phyloP scores from a whole-genome alignment of 108 stramenopile genomes.

The Asterionellopsis glacialis region DNA sequence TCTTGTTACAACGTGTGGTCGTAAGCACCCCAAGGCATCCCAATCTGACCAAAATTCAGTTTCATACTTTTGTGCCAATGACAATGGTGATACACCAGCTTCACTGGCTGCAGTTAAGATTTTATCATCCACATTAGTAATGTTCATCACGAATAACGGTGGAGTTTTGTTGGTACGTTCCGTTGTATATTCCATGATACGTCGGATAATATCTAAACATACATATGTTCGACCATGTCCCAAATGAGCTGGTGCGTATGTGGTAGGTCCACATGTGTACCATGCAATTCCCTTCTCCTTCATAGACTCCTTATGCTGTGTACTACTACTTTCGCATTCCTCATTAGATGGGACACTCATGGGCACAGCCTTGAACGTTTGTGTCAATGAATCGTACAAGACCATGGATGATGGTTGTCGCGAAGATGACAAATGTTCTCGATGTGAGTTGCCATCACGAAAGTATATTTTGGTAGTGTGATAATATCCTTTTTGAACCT shows the following conservation, averaged over 20 bases:
- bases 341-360: background rate
- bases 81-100: constrained; percentile 25
- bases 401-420: too few relatives aligned
- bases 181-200: constrained; percentile 46
- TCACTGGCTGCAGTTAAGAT: constrained; percentile 74
- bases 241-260: constrained; percentile 94
- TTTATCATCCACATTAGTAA: constrained; percentile 99
- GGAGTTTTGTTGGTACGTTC: constrained; percentile 7
- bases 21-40: constrained; percentile 62
- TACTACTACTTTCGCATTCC: too few relatives aligned
- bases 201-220: constrained; percentile 88
- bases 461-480: too few relatives aligned
- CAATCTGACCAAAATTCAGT: constrained; percentile 70
- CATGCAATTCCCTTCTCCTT: constrained; percentile 23
- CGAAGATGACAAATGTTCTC: too few relatives aligned
- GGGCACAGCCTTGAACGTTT: background rate
- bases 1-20: constrained; percentile 86
- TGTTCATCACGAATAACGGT: constrained; percentile 82
- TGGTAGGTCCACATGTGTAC: constrained; percentile 99
- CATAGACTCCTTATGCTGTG: too few relatives aligned
- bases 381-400: background rate
- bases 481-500: too few relatives aligned
- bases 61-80: constrained; percentile 55
- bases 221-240: constrained; percentile 97
- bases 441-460: too few relatives aligned